Evolutionary conservation across 108 stramenopile species (phyloP).

Genomic region (Cyclotella baltica): DNA sequence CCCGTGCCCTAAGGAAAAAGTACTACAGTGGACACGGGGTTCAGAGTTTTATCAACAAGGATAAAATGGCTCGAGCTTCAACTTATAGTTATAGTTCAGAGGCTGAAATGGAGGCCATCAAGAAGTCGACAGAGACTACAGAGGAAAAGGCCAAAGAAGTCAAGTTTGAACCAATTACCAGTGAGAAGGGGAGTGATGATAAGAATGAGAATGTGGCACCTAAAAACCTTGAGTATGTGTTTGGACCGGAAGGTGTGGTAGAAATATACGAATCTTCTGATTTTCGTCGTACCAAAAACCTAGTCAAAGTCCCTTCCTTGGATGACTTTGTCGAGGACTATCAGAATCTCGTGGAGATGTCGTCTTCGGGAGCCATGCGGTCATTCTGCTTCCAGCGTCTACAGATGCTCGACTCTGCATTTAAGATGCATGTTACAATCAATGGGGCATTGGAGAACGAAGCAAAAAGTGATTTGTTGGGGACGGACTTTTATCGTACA

Average conservation of each 20-base stretch:
- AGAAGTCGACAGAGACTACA: background rate
- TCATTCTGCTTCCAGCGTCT: constrained; percentile 89
- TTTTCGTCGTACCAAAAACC: constrained; percentile 56
- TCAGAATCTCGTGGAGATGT: constrained; percentile 72
- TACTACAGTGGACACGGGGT: constrained; percentile 65
- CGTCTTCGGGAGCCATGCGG: constrained; percentile 80
- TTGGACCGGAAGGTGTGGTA: constrained; percentile 76
- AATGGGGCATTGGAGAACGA: constrained; percentile 83
- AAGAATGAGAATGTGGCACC: background rate
- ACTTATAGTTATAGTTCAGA: background rate
- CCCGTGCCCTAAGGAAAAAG: constrained; percentile 74
- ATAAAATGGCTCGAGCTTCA: background rate
- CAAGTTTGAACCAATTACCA: constrained; percentile 1
- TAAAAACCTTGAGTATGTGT: constrained; percentile 50
- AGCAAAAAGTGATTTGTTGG: constrained; percentile 84
- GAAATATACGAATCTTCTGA: constrained; percentile 62
- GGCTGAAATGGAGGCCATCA: background rate
- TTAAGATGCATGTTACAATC: constrained; percentile 88
- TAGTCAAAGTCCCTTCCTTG: constrained; percentile 70
- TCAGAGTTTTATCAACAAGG: background rate
- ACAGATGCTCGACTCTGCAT: constrained; percentile 81
- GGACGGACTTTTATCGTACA: constrained; percentile 98
- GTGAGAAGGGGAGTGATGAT: constrained; percentile 1
- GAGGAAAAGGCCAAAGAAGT: background rate
- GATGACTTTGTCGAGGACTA: constrained; percentile 81